Base-by-base conservation (phyloP, 2,329 filamentous ascomycete species). In the Ramularia endophylla region DNA sequence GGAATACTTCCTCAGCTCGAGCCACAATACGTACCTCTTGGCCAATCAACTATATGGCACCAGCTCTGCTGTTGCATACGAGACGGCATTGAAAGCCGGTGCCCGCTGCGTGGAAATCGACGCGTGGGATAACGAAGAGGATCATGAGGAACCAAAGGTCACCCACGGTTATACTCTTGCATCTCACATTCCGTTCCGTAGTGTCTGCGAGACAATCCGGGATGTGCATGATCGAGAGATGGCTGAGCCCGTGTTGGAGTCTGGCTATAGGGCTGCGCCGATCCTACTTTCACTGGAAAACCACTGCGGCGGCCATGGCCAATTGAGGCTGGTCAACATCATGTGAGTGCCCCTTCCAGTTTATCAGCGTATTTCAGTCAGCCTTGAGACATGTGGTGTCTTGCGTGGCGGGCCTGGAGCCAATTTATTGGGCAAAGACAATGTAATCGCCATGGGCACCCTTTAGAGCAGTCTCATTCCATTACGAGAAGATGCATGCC, bases 61-160 rank as follows among this genome's bases (percentile, higher is more conserved):
- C 16, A 82, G 79, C 2, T 77, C 74, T 2, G 78, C 78, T 6
- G 65, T 70, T 3, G 81, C 79, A 0, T 86, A 86, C 55, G 72
- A 80, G 53, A 77, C 70, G 5, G 78, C 79, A 0, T 65, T 86
- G 12, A 66, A 64, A 20, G 75, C 78, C 0, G 82, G 81, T 1
- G 79, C 80, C 2, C 70, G 82, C 5, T 86, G 82, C 52, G 80
- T 86, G 27, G 82, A 86, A 62, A 85, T 85, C 40, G 81, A 85
- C 55, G 82, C 78, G 1, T 86, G 81, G 82, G 80, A 85, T 53
- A 71, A 81, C 35, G 67, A 73, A 27, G 73, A 78, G 7, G 60
- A 82, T 52, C 64, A 63, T 28, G 70, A 78, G 8, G 81, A 84
- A 58, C 81, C 80, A 3, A 84, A 83, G 56, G 80, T 84, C 38